These are phyloP conservation scores for Xylaria digitata DNA, from an alignment of 2,329 filamentous ascomycete species.

Conservation along the genomic window DNA sequence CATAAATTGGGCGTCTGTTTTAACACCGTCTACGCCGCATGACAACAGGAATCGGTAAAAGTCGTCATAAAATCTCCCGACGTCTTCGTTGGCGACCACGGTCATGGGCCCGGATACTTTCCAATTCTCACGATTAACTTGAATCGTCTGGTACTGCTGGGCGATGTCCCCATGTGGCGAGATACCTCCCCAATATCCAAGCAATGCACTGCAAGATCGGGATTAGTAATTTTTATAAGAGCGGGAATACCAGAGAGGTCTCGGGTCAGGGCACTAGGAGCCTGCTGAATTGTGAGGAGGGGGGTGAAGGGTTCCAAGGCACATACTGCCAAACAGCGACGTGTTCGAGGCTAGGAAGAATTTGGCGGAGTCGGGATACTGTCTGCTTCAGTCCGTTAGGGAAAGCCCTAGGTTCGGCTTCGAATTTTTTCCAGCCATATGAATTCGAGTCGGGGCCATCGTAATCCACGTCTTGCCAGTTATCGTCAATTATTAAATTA, in stretches of 20 bases:
- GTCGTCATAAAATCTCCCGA: slow-evolving; percentile 83
- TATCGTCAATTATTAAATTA: slow-evolving; percentile 95
- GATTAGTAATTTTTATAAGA: slow-evolving; percentile 2
- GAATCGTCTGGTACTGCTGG: slow-evolving; percentile 79
- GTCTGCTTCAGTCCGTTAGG: slow-evolving; percentile 81
- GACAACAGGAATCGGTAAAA: slow-evolving; percentile 86
- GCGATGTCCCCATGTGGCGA: slow-evolving; percentile 79
- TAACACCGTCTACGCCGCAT: slow-evolving; percentile 85
- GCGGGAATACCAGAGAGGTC: neutral
- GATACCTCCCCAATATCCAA: slow-evolving; percentile 92
- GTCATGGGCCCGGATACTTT: slow-evolving; percentile 73
- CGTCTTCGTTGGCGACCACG: slow-evolving; percentile 79
- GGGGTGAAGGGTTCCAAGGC: neutral
- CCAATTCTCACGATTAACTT: slow-evolving; percentile 63
- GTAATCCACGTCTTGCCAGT: slow-evolving; percentile 84
- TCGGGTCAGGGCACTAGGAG: neutral
- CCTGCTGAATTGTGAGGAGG: neutral
- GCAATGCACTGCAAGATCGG: slow-evolving; percentile 64
- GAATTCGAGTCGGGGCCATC: slow-evolving; percentile 64
- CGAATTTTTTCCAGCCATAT: slow-evolving; percentile 82
- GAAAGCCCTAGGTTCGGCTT: slow-evolving; percentile 83
- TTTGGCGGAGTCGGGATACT: slow-evolving; percentile 74
- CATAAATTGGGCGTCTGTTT: slow-evolving; percentile 93
- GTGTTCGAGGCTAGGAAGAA: slow-evolving; percentile 79
- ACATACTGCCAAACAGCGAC: slow-evolving; percentile 87